phyloP scores from a whole-genome alignment of 352 stramenopile species.

The Phytophthora pini region DNA sequence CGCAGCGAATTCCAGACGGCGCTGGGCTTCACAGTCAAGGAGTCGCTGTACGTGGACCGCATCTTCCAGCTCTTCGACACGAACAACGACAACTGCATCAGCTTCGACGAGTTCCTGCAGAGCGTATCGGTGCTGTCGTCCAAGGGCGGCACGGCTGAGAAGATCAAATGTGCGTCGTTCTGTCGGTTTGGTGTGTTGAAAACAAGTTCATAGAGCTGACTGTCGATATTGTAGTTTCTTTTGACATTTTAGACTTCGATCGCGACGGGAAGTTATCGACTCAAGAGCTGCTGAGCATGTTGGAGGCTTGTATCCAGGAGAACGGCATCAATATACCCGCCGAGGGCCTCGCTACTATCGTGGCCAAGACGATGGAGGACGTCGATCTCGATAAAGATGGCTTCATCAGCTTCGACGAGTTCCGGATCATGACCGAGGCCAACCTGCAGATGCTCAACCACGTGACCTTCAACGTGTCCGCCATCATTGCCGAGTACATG shows the following conservation, averaged over 20 bases:
- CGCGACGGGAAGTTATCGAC: slow-evolving; percentile 78
- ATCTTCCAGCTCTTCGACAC: slow-evolving; percentile 85
- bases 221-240: slow-evolving; percentile 60
- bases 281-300: slow-evolving; percentile 72
- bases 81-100: slow-evolving; percentile 84
- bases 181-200: slow-evolving; percentile 1
- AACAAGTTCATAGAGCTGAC: neutral
- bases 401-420: slow-evolving; percentile 84
- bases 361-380: slow-evolving; percentile 75
- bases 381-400: slow-evolving; percentile 71
- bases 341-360: slow-evolving; percentile 67
- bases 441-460: slow-evolving; percentile 85
- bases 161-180: slow-evolving; percentile 64
- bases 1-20: slow-evolving; percentile 82
- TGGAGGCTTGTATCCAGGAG: slow-evolving; percentile 76
- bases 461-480: slow-evolving; percentile 83
- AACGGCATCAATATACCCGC: slow-evolving; percentile 79
- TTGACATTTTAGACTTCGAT: slow-evolving; percentile 78
- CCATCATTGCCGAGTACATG: slow-evolving; percentile 80
- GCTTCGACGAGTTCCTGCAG: slow-evolving; percentile 81
- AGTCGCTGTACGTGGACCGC: slow-evolving; percentile 85
- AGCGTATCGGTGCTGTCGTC: slow-evolving; percentile 77
- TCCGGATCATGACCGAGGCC: slow-evolving; percentile 56
- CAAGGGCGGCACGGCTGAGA: slow-evolving; percentile 70
- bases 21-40: slow-evolving; percentile 78